These are phyloP conservation scores for Fonsecaea monophora DNA, from an alignment of 2,329 filamentous ascomycete genomes.

Conservation along the genomic window DNA sequence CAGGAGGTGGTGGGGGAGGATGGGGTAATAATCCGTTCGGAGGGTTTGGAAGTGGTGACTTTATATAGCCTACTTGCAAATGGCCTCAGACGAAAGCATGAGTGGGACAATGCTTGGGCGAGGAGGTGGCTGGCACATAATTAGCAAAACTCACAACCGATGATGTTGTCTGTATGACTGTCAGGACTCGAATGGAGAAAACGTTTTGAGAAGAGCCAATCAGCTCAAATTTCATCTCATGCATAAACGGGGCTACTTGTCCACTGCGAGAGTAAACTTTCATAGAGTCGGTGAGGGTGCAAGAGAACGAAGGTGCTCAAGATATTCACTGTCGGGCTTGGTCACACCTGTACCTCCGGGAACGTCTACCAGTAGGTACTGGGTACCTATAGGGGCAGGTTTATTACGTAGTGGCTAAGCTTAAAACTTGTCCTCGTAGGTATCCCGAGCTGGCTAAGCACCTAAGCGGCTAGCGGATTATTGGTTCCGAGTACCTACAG, in stretches of 20 bases:
- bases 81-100: neutral
- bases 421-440: too few relatives aligned
- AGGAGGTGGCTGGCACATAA: neutral
- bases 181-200: neutral
- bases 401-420: too few relatives aligned
- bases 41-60: constrained; percentile 66
- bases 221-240: neutral
- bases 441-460: constrained; percentile 1
- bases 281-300: too few relatives aligned
- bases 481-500: neutral
- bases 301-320: too few relatives aligned
- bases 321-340: too few relatives aligned
- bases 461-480: constrained; percentile 7
- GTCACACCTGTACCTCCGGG: too few relatives aligned
- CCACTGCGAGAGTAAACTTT: neutral
- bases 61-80: constrained; percentile 49
- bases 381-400: too few relatives aligned
- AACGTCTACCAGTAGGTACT: too few relatives aligned
- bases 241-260: neutral
- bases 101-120: neutral
- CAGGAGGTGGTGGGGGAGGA: constrained; percentile 54
- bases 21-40: constrained; percentile 60
- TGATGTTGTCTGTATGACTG: neutral
- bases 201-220: neutral
- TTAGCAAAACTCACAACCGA: neutral